phyloP scores from a whole-genome alignment of 2,329 filamentous ascomycete genomes.

The Fusarium sp. region DNA sequence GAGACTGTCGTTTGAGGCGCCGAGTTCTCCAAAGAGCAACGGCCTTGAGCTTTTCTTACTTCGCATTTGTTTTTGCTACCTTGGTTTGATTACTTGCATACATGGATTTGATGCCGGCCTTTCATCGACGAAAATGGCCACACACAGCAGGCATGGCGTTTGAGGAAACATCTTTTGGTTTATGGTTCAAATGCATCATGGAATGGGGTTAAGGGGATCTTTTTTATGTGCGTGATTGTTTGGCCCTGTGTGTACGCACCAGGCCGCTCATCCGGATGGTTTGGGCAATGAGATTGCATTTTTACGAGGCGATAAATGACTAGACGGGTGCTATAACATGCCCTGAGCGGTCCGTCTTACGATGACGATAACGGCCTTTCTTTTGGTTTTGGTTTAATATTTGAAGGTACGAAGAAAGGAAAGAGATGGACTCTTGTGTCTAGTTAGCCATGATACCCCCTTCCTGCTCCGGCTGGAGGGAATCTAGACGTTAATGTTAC shows the following conservation, averaged over 20 bases:
- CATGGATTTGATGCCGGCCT: constrained; percentile 32
- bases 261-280: constrained; percentile 26
- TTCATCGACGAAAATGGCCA: constrained; percentile 33
- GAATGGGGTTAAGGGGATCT: constrained; percentile 16
- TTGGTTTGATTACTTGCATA: constrained; percentile 29
- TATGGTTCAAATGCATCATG: constrained; percentile 21
- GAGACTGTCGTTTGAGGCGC: constrained; percentile 24
- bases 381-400: constrained; percentile 24
- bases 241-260: constrained; percentile 48
- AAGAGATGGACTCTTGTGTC: constrained; percentile 31
- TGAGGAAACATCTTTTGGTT: constrained; percentile 16
- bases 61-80: constrained; percentile 15
- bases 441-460: constrained; percentile 38
- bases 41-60: not conserved
- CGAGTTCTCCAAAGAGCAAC: not conserved
- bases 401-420: constrained; percentile 40
- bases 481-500: constrained; percentile 45
- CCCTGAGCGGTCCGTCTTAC: constrained; percentile 30
- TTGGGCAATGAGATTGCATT: constrained; percentile 39
- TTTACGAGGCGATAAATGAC: constrained; percentile 32
- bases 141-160: constrained; percentile 45
- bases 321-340: constrained; percentile 26
- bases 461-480: constrained; percentile 16
- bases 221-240: constrained; percentile 42
- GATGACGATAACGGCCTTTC: constrained; percentile 44